These are phyloP conservation scores for Magnolia officinalis DNA, from an alignment of 164 flowering plant genomes.

Conservation along the genomic window DNA sequence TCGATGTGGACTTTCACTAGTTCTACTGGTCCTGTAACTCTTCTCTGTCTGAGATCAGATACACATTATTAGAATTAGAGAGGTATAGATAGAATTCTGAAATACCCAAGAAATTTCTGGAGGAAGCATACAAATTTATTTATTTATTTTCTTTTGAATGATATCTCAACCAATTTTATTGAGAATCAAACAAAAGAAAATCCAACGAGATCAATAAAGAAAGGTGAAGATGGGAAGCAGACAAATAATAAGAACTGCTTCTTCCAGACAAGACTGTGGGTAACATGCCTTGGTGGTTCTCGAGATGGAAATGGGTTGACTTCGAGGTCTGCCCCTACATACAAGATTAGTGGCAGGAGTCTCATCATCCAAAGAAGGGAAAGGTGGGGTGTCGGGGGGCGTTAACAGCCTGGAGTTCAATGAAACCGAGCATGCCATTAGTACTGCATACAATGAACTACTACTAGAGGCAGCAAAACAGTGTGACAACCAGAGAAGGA, in stretches of 20 bases:
- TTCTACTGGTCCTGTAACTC: constrained; percentile 62
- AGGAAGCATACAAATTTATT: not conserved
- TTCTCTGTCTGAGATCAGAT: constrained; percentile 59
- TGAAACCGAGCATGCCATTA: constrained; percentile 8
- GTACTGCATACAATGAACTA: not conserved
- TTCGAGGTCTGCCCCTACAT: constrained; percentile 72
- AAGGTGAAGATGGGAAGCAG: too few species aligned
- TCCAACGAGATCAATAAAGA: too few species aligned
- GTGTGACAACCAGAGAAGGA: not conserved
- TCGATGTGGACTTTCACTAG: constrained; percentile 90
- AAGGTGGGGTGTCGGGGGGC: constrained; percentile 96
- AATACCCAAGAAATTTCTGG: not conserved
- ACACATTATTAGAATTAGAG: not conserved
- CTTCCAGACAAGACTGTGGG: constrained; percentile 4
- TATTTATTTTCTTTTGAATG: too few species aligned
- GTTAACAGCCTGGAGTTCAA: constrained; percentile 69
- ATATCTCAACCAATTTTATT: too few species aligned
- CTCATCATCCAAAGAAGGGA: constrained; percentile 82
- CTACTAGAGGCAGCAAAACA: not conserved
- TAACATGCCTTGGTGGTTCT: constrained; percentile 72
- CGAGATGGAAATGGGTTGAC: constrained; percentile 75
- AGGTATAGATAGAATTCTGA: not conserved
- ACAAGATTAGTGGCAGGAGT: constrained; percentile 38
- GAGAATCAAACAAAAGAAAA: too few species aligned
- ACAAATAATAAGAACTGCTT: not conserved